Percentiles rank a stretch among this genome's conserved stretches.
phyloP scores from a whole-genome alignment of 176 grass and related monocot genomes.

The maize (Zea mays) region Zm-B73-REFERENCE-NAM-5.0 NC_050096.1:284756501-284757000 shows the following conservation, averaged over 20 bases:
- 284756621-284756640: conserved; percentile 56
- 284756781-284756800: conserved; percentile 59
- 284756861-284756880: too few relatives aligned
- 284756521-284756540: conserved; percentile 59
- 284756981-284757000: too few relatives aligned
- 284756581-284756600: conserved; percentile 38
- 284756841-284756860: too few relatives aligned
- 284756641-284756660: conserved; percentile 53
- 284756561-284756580: conserved; percentile 73
- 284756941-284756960: too few relatives aligned
- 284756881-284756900: too few relatives aligned
- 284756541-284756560: conserved; percentile 80
- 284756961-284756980: too few relatives aligned
- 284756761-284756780: conserved; percentile 49
- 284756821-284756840: neutral
- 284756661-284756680: conserved; percentile 76
- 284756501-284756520: conserved; percentile 77
- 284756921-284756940: too few relatives aligned
- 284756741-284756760: conserved; percentile 27
- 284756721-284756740: conserved; percentile 28
- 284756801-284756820: too few relatives aligned
- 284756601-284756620: conserved; percentile 40
- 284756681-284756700: conserved; percentile 56
- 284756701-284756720: conserved; percentile 29
- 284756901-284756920: too few relatives aligned